Percentiles rank a stretch among this genome's conserved stretches.
These are phyloP conservation scores for Lactifluus rugatus DNA, from an alignment of 768 basidiomycete genomes.

Conservation along the genomic window DNA sequence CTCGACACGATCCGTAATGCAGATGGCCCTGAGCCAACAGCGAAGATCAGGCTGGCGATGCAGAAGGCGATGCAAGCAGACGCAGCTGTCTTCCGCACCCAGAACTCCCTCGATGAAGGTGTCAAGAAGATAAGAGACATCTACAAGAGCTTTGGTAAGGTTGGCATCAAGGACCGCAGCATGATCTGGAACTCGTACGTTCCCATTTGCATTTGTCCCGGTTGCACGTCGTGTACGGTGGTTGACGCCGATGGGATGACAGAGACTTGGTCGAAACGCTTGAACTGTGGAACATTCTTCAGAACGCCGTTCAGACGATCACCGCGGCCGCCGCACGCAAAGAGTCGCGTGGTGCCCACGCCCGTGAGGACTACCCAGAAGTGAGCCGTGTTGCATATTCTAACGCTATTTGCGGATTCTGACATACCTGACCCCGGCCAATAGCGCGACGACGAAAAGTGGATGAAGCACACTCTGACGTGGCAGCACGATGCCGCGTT, in stretches of 20 bases:
- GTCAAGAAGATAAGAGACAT: conserved; percentile 78
- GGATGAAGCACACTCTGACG: conserved; percentile 97
- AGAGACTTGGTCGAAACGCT: conserved; percentile 96
- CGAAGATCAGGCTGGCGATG: conserved; percentile 88
- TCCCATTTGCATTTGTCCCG: conserved; percentile 1
- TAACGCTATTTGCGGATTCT: background rate
- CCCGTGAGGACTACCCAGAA: conserved; percentile 96
- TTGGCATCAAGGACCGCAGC: conserved; percentile 95
- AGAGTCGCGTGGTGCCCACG: conserved; percentile 97
- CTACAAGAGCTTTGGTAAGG: conserved; percentile 81
- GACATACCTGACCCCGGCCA: background rate
- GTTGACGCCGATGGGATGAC: conserved; percentile 3
- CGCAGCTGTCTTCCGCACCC: conserved; percentile 97
- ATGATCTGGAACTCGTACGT: conserved; percentile 99
- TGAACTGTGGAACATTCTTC: conserved; percentile 91
- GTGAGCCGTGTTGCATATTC: conserved; percentile 32
- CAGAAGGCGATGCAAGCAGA: conserved; percentile 99
- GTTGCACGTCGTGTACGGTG: background rate
- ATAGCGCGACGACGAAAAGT: conserved; percentile 83
- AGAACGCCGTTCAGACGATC: conserved; percentile 94
- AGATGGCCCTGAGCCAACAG: conserved; percentile 75
- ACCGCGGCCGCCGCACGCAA: conserved; percentile 86
- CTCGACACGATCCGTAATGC: conserved; percentile 83
- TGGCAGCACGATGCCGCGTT: conserved; percentile 70
- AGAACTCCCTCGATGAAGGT: conserved; percentile 83